These are phyloP conservation scores for Pythium phragmitis DNA, from an alignment of 352 stramenopile species.

Conservation along the genomic window DNA sequence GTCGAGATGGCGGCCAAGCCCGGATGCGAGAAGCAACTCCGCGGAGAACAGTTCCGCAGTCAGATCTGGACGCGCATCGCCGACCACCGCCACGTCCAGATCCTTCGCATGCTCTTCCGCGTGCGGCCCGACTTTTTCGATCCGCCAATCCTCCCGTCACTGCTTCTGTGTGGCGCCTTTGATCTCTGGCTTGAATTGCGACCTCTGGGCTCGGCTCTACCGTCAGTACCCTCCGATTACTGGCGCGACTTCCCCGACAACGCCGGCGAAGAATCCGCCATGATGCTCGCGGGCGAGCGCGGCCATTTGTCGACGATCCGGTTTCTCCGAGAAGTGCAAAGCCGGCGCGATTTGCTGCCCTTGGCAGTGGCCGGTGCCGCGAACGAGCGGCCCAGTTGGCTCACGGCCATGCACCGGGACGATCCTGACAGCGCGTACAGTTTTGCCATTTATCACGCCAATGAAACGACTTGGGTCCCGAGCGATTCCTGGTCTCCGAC, in stretches of 20 bases:
- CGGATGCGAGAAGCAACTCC: neutral
- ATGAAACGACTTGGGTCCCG: neutral
- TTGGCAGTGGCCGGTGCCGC: neutral
- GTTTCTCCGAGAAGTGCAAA: slow-evolving; percentile 4
- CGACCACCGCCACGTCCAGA: slow-evolving; percentile 10
- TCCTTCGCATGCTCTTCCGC: slow-evolving; percentile 2
- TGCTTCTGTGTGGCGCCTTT: slow-evolving; percentile 8
- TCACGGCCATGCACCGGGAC: neutral
- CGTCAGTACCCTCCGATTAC: neutral
- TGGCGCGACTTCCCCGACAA: neutral
- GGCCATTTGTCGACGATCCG: slow-evolving; percentile 8
- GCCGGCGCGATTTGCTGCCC: neutral
- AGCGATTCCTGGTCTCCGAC: neutral
- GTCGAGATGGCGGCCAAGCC: slow-evolving; percentile 3
- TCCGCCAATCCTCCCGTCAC: neutral
- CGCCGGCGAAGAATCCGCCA: neutral
- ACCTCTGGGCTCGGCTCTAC: neutral
- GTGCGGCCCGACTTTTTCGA: slow-evolving; percentile 5
- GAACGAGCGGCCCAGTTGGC: slow-evolving; percentile 1
- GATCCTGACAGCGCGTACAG: neutral
- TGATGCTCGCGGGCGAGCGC: slow-evolving; percentile 6
- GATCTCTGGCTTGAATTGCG: slow-evolving; percentile 10
- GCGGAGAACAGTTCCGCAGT: neutral
- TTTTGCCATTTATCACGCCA: neutral
- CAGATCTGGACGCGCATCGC: neutral